phyloP scores from a whole-genome alignment of 352 stramenopile genomes.

The Phytophthora sojae region DNA sequence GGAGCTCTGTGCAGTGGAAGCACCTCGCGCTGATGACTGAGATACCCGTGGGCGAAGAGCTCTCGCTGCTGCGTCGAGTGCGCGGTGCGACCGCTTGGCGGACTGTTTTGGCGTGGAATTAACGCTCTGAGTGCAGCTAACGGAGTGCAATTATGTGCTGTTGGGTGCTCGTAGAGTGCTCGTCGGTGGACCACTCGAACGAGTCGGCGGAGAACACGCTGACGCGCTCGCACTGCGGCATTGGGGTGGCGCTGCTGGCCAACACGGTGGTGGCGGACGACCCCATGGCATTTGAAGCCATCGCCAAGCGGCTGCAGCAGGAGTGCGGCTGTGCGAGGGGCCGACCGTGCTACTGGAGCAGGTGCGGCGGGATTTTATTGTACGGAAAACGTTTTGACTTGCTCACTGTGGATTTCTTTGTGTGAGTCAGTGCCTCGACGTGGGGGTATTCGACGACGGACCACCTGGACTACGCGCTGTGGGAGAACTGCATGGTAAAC shows the following conservation, averaged over 20 bases:
- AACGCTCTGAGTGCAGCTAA: neutral
- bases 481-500: constrained; percentile 50
- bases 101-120: neutral
- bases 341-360: constrained; percentile 84
- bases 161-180: constrained; percentile 37
- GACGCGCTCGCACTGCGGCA: constrained; percentile 48
- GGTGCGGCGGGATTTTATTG: constrained; percentile 31
- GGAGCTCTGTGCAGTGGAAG: constrained; percentile 43
- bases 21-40: constrained; percentile 32
- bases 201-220: constrained; percentile 61
- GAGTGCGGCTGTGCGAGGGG: constrained; percentile 76
- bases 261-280: constrained; percentile 38
- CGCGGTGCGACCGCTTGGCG: constrained; percentile 30
- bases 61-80: constrained; percentile 47
- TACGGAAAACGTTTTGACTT: neutral
- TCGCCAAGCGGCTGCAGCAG: constrained; percentile 58
- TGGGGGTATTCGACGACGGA: constrained; percentile 50
- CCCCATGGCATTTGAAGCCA: constrained; percentile 43
- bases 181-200: constrained; percentile 58
- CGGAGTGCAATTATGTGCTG: neutral
- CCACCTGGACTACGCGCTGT: constrained; percentile 73
- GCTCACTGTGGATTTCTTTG: neutral
- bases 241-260: constrained; percentile 43
- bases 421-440: constrained; percentile 43
- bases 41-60: constrained; percentile 24